Evolutionary conservation across 2,329 filamentous ascomycete species (phyloP), one percentile per base, ranked within the genome.

Genomic region (Xylaria polymorpha): DNA sequence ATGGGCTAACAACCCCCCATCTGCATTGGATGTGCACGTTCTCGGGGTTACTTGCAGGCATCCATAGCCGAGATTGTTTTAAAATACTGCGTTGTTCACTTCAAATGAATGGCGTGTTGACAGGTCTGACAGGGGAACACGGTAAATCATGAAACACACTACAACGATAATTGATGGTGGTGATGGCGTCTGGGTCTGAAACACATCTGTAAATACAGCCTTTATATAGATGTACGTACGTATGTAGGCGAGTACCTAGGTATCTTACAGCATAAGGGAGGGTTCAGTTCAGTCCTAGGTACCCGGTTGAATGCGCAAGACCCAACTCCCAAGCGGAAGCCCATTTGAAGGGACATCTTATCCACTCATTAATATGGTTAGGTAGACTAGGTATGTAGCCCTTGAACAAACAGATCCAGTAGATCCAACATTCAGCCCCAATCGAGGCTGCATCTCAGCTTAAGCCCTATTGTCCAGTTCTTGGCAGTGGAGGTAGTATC

Each of bases 391-490:
- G n/a, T n/a, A n/a, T n/a, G n/a, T n/a, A 51, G n/a, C 43, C 18
- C n/a, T 20, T 20, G 43, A 44, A 44, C n/a, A 32, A 29, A 22
- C 22, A 46, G 32, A 29, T 22, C 44, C 44, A 25, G 25, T 32
- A 64, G 56, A 61, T 51, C 50, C 25, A 20, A 15, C n/a, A 32
- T 46, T 67, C 48, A 59, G 64, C 51, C 48, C 14, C 51, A 60
- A n/a, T 50, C 59, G 25, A 64, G 67, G 67, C 64, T 57, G 61
- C 55, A 61, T 64, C 20, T 61, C 57, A 70, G 68, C 64, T 68
- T 43, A 39, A 64, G 61, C 64, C 68, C 22, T 55, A 61, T 61
- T 12, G 18, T 55, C 18, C 12, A 62, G 39, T 64, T 64, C 65
- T 64, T 68, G 64, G 68, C 65, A 63, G 60, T 53, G 43, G 25